These are phyloP conservation scores for Bremia lactucae DNA, from an alignment of 352 stramenopile genomes.

Conservation along the genomic window DNA sequence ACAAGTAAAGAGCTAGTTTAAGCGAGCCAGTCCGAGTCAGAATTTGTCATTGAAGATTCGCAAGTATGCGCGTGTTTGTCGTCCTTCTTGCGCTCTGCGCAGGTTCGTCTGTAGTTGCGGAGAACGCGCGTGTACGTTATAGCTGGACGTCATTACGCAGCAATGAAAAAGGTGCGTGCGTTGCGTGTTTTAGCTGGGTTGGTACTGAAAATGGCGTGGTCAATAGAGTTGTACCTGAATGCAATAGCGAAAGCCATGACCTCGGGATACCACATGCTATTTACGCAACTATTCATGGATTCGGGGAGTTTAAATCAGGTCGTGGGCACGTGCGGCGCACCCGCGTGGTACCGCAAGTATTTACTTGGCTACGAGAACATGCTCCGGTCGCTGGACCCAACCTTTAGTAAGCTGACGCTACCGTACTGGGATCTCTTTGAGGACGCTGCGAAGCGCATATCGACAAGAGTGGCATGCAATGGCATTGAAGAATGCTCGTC, in stretches of 20 bases:
- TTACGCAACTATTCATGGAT: conserved; percentile 52
- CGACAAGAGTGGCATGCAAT: conserved; percentile 23
- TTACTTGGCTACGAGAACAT: conserved; percentile 63
- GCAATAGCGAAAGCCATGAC: conserved; percentile 44
- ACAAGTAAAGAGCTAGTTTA: neutral
- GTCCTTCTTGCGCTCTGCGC: conserved; percentile 7
- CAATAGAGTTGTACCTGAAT: conserved; percentile 30
- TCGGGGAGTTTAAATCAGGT: conserved; percentile 22
- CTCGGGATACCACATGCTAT: conserved; percentile 35
- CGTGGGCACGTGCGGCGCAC: conserved; percentile 34
- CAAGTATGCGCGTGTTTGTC: conserved; percentile 9
- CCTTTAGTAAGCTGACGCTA: conserved; percentile 39
- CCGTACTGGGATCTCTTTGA: conserved; percentile 62
- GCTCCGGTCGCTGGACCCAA: conserved; percentile 35
- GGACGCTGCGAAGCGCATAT: conserved; percentile 42
- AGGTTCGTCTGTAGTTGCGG: neutral
- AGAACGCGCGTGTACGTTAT: conserved; percentile 17
- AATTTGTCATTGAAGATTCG: conserved; percentile 5
- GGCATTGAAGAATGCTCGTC: conserved; percentile 31
- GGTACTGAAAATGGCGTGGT: neutral
- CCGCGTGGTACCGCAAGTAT: conserved; percentile 60
- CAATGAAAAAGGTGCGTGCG: conserved; percentile 21
- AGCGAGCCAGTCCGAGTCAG: conserved; percentile 14
- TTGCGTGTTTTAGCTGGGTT: neutral
- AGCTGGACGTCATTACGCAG: conserved; percentile 22